A percentile compares a stretch with the other conserved stretches of the same genome.
phyloP scores from a whole-genome alignment of 2,329 filamentous ascomycete genomes.

The Phaeosphaeria sp. region DNA sequence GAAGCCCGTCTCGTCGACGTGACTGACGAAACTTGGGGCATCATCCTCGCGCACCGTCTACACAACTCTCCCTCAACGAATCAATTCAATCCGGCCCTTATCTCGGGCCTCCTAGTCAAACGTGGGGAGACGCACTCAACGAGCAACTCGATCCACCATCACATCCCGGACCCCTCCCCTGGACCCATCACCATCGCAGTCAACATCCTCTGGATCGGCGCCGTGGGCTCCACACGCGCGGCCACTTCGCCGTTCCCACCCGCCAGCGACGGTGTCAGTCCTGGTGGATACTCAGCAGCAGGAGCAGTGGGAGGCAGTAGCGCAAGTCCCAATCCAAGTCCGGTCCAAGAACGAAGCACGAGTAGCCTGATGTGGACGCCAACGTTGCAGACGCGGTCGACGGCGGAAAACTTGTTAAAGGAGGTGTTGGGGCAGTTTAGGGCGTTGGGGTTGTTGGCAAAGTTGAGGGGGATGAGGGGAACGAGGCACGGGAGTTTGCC shows the following conservation, averaged over 20 bases:
- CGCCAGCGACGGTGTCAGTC: constrained; percentile 30
- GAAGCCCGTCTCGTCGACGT: constrained; percentile 75
- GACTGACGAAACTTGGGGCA: constrained; percentile 78
- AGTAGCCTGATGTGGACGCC: constrained; percentile 44
- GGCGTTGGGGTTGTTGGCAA: constrained; percentile 71
- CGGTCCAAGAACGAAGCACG: constrained; percentile 17
- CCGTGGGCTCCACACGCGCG: constrained; percentile 46
- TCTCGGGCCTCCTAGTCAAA: constrained; percentile 53
- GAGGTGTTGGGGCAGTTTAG: constrained; percentile 76
- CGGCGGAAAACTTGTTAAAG: constrained; percentile 67
- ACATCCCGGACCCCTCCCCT: constrained; percentile 28
- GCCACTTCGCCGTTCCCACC: constrained; percentile 40
- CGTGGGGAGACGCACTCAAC: constrained; percentile 37
- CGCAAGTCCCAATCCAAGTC: constrained; percentile 14
- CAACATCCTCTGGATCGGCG: constrained; percentile 56
- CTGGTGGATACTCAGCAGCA: constrained; percentile 9
- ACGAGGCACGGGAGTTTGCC: constrained; percentile 68
- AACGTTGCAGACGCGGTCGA: constrained; percentile 36
- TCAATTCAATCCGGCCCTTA: constrained; percentile 46
- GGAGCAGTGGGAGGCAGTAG: neutral
- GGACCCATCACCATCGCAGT: constrained; percentile 48
- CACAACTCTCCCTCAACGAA: constrained; percentile 45
- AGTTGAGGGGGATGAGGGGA: constrained; percentile 66
- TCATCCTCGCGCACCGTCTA: constrained; percentile 69
- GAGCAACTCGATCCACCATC: constrained; percentile 15